Evolutionary conservation across 139 green algal genomes (phyloP), one percentile per base, ranked within the genome.

Genomic region (Tetratostichococcus sp.): DNA sequence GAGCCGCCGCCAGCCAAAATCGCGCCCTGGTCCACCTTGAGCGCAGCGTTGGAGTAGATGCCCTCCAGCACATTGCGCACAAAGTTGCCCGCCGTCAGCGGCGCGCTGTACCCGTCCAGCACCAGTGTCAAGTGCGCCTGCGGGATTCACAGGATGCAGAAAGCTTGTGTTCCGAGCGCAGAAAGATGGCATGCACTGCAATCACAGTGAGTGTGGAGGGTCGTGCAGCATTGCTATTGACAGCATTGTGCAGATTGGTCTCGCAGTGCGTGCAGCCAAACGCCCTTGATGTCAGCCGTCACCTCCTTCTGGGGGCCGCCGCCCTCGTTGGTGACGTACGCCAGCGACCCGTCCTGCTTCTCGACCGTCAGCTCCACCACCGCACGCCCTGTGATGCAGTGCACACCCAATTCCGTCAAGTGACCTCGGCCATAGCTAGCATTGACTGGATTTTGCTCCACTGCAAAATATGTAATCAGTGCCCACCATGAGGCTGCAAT

Each of bases 31-130:
- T 78, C 79, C 4, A 68, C 75, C 8, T 50, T 71, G 1, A 93
- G 59, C 3, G 28, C 67, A 30, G 43, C 71, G 26, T 70, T 69
- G 75, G 93, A 62, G 81, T 96, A 96, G 21, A 86, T 17, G 0
- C 88, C 86, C 3, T 87, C 75, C 67, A 86, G 34, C 16, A 95
- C 85, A 71, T 97, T 97, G 32, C 50, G 70, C 0, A 87, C 74
- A 77, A 97, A 93, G 71, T 90, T 90, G 58, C 91, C 93, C 4
- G 90, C 90, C 30, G 84, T 92, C 62, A 97, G 65, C 22, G 91
- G 91, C 21, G 82, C 91, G 8, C 80, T 89, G 84, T 94, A 97
- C 23, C 93, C 92, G 70, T 97, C 92, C 66, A 97, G 57, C 31
- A 80, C 69, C 2, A 91, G 35, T 33, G 50, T 69, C 30, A 74